These are phyloP conservation scores for Scleroderma bovista DNA, from an alignment of 768 basidiomycete genomes.

Conservation along the genomic window DNA sequence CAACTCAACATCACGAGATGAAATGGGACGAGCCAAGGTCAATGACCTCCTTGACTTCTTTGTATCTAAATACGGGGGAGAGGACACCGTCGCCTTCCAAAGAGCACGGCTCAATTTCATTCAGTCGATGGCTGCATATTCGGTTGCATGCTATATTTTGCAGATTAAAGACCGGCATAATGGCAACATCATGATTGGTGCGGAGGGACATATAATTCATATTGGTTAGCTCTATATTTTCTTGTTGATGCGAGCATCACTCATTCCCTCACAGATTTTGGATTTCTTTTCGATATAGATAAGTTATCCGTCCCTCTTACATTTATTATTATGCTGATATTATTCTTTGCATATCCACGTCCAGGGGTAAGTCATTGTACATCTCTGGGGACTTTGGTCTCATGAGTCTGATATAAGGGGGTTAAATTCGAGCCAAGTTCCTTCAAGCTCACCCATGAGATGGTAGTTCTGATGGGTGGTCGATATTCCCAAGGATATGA, in stretches of 20 bases:
- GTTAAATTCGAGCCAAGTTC: constrained; percentile 98
- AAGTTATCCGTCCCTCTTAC: constrained; percentile 39
- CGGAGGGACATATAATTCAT: constrained; percentile 94
- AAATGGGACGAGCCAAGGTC: constrained; percentile 98
- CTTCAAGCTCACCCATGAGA: constrained; percentile 98
- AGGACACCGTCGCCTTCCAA: constrained; percentile 88
- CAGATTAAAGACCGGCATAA: constrained; percentile 99
- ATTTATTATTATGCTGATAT: constrained; percentile 20
- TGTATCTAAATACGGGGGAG: constrained; percentile 85
- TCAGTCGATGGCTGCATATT: constrained; percentile 99
- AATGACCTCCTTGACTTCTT: constrained; percentile 96
- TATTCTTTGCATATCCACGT: constrained; percentile 32
- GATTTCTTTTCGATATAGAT: constrained; percentile 98
- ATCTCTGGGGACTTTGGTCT: constrained; percentile 3
- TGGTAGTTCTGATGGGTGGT: constrained; percentile 97
- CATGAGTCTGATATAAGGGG: constrained; percentile 47
- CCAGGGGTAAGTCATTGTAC: constrained; percentile 48
- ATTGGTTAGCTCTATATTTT: constrained; percentile 58
- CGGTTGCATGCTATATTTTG: constrained; percentile 93
- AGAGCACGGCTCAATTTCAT: constrained; percentile 93
- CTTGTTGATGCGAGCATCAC: not conserved
- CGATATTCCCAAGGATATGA: constrained; percentile 91
- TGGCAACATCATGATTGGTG: constrained; percentile 99
- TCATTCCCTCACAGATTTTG: constrained; percentile 63
- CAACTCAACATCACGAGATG: constrained; percentile 94